Conservation (phyloP, 768 basidiomycete genomes). For the Auriscalpium microsporum region DNA sequence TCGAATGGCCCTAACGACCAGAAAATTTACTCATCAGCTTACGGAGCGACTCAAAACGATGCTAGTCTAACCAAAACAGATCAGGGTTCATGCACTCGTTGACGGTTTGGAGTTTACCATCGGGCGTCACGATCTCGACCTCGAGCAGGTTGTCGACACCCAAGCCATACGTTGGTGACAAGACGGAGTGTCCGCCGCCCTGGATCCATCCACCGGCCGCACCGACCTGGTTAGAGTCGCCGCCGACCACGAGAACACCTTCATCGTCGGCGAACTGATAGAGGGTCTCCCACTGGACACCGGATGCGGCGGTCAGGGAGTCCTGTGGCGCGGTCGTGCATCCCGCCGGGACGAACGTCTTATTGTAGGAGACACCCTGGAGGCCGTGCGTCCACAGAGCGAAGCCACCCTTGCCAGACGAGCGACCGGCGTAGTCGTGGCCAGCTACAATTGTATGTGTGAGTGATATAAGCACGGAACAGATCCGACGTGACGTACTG, state of each 20-base stretch:
- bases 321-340: not conserved
- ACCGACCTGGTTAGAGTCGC: conserved; percentile 21
- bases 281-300: conserved; percentile 17
- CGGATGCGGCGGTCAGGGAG: conserved; percentile 7
- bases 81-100: conserved; percentile 21
- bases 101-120: conserved; percentile 20
- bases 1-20: too few species aligned
- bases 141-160: conserved; percentile 24
- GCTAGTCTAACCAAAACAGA: conserved; percentile 14
- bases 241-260: conserved; percentile 21
- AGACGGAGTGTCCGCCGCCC: conserved; percentile 23
- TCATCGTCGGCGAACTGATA: conserved; percentile 17
- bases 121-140: conserved; percentile 24
- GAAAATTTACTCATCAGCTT: too few species aligned
- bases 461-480: not conserved
- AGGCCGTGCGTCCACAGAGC: not conserved
- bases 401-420: not conserved
- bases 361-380: not conserved
- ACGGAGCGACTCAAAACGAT: too few species aligned
- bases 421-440: conserved; percentile 1
- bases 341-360: not conserved
- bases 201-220: conserved; percentile 27
- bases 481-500: not conserved
- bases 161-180: conserved; percentile 20
- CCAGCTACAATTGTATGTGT: not conserved